phyloP scores from a whole-genome alignment of 1,284 basidiomycete genomes.

The Heterobasidion occidentale region DNA sequence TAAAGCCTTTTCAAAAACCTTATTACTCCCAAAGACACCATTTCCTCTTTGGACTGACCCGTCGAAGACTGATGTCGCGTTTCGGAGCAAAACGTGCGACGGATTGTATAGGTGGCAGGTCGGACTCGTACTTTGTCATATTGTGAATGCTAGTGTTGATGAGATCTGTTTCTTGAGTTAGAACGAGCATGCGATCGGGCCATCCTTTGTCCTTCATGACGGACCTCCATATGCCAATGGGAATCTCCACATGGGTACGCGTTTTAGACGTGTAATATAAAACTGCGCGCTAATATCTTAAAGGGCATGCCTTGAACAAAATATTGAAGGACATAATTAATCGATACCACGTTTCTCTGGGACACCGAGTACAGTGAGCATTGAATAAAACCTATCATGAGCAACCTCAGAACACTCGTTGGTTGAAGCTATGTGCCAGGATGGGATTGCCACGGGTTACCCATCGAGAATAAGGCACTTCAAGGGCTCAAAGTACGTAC shows the following conservation, averaged over 20 bases:
- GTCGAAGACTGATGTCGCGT: constrained; percentile 52
- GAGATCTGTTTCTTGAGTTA: constrained; percentile 22
- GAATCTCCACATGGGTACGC: constrained; percentile 84
- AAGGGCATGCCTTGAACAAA: constrained; percentile 96
- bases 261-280: not conserved
- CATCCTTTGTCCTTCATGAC: constrained; percentile 85
- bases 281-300: not conserved
- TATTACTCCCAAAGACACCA: constrained; percentile 78
- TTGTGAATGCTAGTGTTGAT: not conserved
- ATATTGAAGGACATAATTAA: constrained; percentile 96
- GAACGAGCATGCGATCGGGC: constrained; percentile 57
- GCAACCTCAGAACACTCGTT: not conserved
- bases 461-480: constrained; percentile 92
- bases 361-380: constrained; percentile 77
- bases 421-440: constrained; percentile 82
- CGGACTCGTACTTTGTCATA: constrained; percentile 14
- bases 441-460: constrained; percentile 98
- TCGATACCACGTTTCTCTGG: constrained; percentile 78
- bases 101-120: constrained; percentile 89
- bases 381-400: constrained; percentile 2
- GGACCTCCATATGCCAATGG: constrained; percentile 99
- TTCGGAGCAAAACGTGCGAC: constrained; percentile 62
- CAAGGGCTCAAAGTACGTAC: constrained; percentile 59
- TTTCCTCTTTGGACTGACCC: constrained; percentile 78
- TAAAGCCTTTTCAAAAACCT: constrained; percentile 52